Evolutionary conservation across 2,329 filamentous ascomycete species (phyloP), one percentile per base, ranked within the genome.

Genomic region (Ciborinia camelliae): DNA sequence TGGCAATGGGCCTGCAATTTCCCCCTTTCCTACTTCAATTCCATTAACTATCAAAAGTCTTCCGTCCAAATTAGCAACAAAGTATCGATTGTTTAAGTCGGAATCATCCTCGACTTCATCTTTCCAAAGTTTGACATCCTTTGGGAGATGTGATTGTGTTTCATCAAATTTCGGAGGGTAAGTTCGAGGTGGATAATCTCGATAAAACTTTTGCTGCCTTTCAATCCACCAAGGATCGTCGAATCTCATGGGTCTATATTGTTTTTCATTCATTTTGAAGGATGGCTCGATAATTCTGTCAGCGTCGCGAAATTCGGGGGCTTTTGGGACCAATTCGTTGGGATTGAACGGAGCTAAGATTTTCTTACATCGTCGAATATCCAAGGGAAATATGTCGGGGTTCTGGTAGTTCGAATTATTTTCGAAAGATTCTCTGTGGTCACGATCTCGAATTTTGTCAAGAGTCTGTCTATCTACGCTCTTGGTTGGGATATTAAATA

Each of bases 1-100:
- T 14, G 73, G 73, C 20, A 75, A 54, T 4, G 73, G 73, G 2
- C 73, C 73, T 15, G 73, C 73, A 59, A 74, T 66, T 7, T 66
- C 63, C 4, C 71, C 72, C 55, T 68, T 69, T 48, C 60, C 68
- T 2, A 75, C 62, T 45, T 71, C 68, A 15, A 66, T 37, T 7
- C 73, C 72, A 52, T 75, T 75, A 50, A 75, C 64, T 6, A 69
- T 59, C 3, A 75, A 32, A 4, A 61, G 69, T 8, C 68, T 68
- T 10, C 69, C 68, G 23, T 71, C 68, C 0, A 73, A 63, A 26
- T 74, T 75, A 6, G 72, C 69, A 15, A 71, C 65, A 48, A 74
- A 75, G 57, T 75, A 75, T 23, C 57, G 57, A 4, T 57, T 48
- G 8, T 67, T 53, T 18, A 54, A 50, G 5, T 63, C 32, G 3